Base-by-base conservation (phyloP, 441 rosid genomes). In the Manihot esculenta region DNA sequence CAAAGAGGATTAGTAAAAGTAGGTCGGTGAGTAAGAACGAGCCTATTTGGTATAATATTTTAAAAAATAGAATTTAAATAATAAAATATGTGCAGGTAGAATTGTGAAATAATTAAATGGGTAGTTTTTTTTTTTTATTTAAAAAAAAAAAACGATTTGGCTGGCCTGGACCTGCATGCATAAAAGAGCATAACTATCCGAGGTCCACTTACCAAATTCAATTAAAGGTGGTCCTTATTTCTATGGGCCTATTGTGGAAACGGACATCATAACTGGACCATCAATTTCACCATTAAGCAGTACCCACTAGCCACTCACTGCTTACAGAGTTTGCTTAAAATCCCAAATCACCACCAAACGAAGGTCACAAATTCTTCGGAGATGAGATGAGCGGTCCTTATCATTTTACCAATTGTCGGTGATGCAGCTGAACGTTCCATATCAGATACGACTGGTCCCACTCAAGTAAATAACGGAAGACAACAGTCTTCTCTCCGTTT, bases 371-470 rank as follows among this genome's bases (percentile, higher is more conserved):
- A 9, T 13, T 24, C 38, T 38, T 6, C 21, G 5, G 26, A 53
- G 68, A 51, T 2, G 41, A 35, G 41, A 5, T 51, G 42, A 27
- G 20, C 65, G 57, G 65, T 58, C 50, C 33, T 18, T 2, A 3
- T 14, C 62, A 18, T 35, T 38, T 17, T 3, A 12, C 20, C 18
- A 26, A n/a, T 23, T 64, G 71, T 70, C 67, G 71, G 66, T 70
- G 66, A 13, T 12, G 8, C 74, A 15, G 49, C 65, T 51, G 72
- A 30, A 66, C 50, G 33, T 59, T 17, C 69, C 58, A 59, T 13
- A 9, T 70, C 66, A 57, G 10, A 30, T 17, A 6, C 7, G 41
- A 6, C 41, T 13, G 6, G 49, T 23, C 61, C 20, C 35, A 38
- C 21, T n/a, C n/a, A n/a, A n/a, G 2, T 7, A 44, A 53, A 13